A percentile compares a stretch with the other conserved stretches of the same genome.
These are phyloP conservation scores for Pythium phragmitis DNA, from an alignment of 352 stramenopile species.

Conservation along the genomic window DNA sequence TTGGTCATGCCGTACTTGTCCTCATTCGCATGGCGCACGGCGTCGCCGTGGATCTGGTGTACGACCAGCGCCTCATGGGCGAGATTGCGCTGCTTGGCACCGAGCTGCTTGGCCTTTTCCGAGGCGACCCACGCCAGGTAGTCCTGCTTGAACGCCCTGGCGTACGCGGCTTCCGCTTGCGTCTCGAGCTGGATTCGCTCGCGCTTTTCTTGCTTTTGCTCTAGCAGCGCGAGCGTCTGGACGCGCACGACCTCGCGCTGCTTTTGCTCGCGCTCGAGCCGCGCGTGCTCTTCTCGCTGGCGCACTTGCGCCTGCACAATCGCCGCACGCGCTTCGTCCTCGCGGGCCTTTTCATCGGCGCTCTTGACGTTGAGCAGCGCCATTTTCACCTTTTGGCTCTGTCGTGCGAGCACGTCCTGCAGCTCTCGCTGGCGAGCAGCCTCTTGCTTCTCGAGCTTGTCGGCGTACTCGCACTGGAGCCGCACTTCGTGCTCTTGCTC, in stretches of 20 bases:
- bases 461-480: slow-evolving; percentile 47
- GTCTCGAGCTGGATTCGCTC: slow-evolving; percentile 29
- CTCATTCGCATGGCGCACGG: slow-evolving; percentile 35
- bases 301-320: slow-evolving; percentile 42
- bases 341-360: slow-evolving; percentile 51
- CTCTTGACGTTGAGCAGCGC: slow-evolving; percentile 61
- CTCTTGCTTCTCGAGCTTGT: slow-evolving; percentile 52
- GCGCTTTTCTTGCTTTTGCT: slow-evolving; percentile 47
- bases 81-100: slow-evolving; percentile 36
- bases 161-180: slow-evolving; percentile 44
- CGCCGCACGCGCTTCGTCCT: slow-evolving; percentile 51
- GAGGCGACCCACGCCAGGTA: slow-evolving; percentile 44
- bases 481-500: slow-evolving; percentile 46
- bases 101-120: slow-evolving; percentile 31
- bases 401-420: slow-evolving; percentile 44
- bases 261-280: slow-evolving; percentile 33
- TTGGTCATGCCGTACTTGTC: slow-evolving; percentile 72
- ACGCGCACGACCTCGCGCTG: slow-evolving; percentile 31
- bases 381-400: slow-evolving; percentile 55
- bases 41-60: slow-evolving; percentile 51
- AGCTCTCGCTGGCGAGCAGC: slow-evolving; percentile 44
- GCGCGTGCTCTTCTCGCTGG: slow-evolving; percentile 37
- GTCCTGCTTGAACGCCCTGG: slow-evolving; percentile 43
- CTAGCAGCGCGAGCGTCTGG: slow-evolving; percentile 40
- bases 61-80: slow-evolving; percentile 43